Percentiles rank a stretch among this genome's conserved stretches.
These are phyloP conservation scores for Termitomyces sp. DNA, from an alignment of 768 basidiomycete genomes.

Conservation along the genomic window DNA sequence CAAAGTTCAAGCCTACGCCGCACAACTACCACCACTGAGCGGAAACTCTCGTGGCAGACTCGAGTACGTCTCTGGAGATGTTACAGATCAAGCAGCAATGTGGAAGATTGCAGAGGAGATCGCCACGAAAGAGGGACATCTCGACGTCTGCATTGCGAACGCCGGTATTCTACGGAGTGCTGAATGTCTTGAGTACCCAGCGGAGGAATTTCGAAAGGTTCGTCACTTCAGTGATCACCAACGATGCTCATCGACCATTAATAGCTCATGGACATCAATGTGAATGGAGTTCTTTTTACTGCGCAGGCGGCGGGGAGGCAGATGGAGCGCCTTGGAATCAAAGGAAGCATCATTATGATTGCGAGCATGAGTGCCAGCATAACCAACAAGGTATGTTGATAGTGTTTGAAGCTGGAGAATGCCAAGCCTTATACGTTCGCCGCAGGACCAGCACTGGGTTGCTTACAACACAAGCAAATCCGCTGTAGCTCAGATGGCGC, in stretches of 20 bases:
- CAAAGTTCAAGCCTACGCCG: conserved; percentile 42
- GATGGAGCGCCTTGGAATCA: conserved; percentile 45
- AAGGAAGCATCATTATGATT: conserved; percentile 56
- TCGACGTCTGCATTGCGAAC: conserved; percentile 65
- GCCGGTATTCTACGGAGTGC: conserved; percentile 55
- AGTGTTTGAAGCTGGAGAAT: not conserved
- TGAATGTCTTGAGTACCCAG: conserved; percentile 56
- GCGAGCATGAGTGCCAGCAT: conserved; percentile 62
- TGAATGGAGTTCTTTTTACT: conserved; percentile 54
- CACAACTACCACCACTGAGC: conserved; percentile 21
- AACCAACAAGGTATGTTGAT: conserved; percentile 47
- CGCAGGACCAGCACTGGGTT: conserved; percentile 61
- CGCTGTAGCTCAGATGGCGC: conserved; percentile 76
- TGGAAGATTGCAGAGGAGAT: conserved; percentile 51
- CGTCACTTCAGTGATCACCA: conserved; percentile 8
- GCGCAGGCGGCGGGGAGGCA: conserved; percentile 58
- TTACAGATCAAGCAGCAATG: conserved; percentile 47
- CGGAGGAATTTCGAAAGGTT: conserved; percentile 53
- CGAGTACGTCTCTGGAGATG: conserved; percentile 54
- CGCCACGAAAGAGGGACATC: conserved; percentile 51
- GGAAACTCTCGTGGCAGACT: conserved; percentile 24
- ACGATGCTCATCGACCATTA: not conserved
- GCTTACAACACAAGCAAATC: conserved; percentile 75
- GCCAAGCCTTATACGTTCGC: not conserved
- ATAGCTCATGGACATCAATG: conserved; percentile 60